These are phyloP conservation scores for Phytopythium delawarense DNA, from an alignment of 352 stramenopile species.

Conservation along the genomic window DNA sequence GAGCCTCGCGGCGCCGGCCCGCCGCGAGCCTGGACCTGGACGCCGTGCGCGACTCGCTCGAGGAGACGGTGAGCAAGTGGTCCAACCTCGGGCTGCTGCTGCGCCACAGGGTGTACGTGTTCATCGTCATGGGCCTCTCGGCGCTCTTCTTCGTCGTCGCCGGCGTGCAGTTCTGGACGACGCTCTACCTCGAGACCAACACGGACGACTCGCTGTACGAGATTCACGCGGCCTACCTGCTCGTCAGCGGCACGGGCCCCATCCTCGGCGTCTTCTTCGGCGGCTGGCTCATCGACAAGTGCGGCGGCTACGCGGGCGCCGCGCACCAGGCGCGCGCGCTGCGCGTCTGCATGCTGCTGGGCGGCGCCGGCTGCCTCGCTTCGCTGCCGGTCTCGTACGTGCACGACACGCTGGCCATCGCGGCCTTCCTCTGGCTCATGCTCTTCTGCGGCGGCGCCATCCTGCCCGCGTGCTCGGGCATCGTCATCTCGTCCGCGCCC, in stretches of 20 bases:
- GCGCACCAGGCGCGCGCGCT: conserved; percentile 65
- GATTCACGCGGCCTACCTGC: conserved; percentile 69
- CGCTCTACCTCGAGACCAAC: conserved; percentile 79
- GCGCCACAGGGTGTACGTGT: conserved; percentile 66
- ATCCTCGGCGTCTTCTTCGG: conserved; percentile 86
- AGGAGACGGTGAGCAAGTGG: conserved; percentile 25
- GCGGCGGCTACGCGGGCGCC: conserved; percentile 65
- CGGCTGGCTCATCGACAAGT: conserved; percentile 78
- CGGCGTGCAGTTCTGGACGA: conserved; percentile 83
- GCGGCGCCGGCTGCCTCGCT: conserved; percentile 36
- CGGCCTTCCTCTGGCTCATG: conserved; percentile 77
- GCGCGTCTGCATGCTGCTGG: conserved; percentile 69
- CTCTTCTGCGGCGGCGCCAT: conserved; percentile 76
- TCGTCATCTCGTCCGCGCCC: conserved; percentile 73
- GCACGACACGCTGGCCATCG: conserved; percentile 60
- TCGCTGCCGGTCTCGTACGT: conserved; percentile 68
- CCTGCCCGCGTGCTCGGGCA: conserved; percentile 77
- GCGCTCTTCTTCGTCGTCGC: conserved; percentile 82
- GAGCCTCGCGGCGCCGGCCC: background rate
- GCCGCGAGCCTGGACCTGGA: conserved; percentile 12
- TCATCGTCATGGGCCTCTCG: conserved; percentile 73
- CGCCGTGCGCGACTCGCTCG: conserved; percentile 15
- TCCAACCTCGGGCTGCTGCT: conserved; percentile 49
- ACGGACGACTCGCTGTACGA: conserved; percentile 71
- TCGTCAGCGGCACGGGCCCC: conserved; percentile 71